Conservation (phyloP, 345 rosid genomes). For the Eucalyptus urophylla region DNA sequence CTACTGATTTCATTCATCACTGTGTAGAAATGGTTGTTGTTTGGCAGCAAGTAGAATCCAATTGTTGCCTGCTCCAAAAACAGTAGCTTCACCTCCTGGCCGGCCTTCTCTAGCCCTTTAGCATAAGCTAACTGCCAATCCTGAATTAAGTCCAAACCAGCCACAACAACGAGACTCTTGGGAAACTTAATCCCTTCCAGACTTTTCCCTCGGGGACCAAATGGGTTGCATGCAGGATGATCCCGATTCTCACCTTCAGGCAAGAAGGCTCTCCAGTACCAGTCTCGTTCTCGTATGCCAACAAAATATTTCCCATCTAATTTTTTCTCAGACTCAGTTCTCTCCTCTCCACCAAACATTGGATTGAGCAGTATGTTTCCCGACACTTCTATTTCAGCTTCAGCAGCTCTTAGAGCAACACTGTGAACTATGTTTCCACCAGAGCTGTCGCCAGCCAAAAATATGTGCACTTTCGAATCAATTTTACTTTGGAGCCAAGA, state of each 20-base stretch:
- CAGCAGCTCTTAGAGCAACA: constrained; percentile 61
- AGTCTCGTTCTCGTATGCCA: constrained; percentile 57
- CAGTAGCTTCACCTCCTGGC: constrained; percentile 56
- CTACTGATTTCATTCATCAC: constrained; percentile 70
- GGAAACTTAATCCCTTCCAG: constrained; percentile 58
- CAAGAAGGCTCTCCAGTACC: constrained; percentile 92
- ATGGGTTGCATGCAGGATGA: constrained; percentile 86
- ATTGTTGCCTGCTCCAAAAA: constrained; percentile 66
- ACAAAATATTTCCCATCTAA: constrained; percentile 86
- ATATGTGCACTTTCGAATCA: constrained; percentile 63
- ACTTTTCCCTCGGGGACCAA: constrained; percentile 48
- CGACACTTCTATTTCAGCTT: constrained; percentile 44
- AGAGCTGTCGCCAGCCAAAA: constrained; percentile 85
- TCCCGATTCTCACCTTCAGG: constrained; percentile 79
- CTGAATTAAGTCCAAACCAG: constrained; percentile 73
- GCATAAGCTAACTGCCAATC: constrained; percentile 81
- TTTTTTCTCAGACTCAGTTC: constrained; percentile 69
- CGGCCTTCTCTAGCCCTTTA: constrained; percentile 62
- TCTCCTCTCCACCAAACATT: constrained; percentile 78
- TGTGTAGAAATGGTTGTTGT: constrained; percentile 55
- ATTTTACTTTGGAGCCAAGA: constrained; percentile 65
- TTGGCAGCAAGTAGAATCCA: constrained; percentile 86
- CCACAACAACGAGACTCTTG: constrained; percentile 73
- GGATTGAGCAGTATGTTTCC: constrained; percentile 82
- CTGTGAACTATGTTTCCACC: constrained; percentile 89